Conservation (phyloP, 1,139 yeast genomes). For the Saccharomyces hybrid region DNA sequence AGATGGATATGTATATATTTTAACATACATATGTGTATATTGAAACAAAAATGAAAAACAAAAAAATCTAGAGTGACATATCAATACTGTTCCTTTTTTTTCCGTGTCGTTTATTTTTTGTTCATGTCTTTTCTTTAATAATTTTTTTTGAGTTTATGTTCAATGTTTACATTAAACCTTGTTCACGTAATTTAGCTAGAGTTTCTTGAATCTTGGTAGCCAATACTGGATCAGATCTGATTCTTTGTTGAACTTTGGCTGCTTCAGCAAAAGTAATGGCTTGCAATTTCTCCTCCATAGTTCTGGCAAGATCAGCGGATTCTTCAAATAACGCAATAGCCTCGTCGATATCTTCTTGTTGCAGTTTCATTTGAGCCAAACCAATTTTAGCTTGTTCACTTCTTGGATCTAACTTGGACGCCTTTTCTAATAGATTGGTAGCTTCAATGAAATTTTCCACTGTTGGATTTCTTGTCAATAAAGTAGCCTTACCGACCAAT, state of each 20-base stretch:
- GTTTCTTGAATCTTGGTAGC: constrained; percentile 40
- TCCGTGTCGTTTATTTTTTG: not conserved
- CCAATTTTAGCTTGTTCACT: constrained; percentile 85
- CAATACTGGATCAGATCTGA: constrained; percentile 59
- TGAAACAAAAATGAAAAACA: not conserved
- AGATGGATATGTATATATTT: not conserved
- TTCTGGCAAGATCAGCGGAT: constrained; percentile 75
- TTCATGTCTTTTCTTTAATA: not conserved
- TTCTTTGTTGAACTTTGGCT: constrained; percentile 68
- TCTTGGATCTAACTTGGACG: constrained; percentile 76
- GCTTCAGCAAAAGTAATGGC: constrained; percentile 93
- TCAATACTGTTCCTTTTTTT: not conserved
- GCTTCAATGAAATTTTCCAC: constrained; percentile 51
- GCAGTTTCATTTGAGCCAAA: constrained; percentile 84
- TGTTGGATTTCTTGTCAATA: constrained; percentile 55
- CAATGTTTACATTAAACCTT: constrained; percentile 5
- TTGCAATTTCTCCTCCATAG: constrained; percentile 80
- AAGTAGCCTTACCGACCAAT: constrained; percentile 79
- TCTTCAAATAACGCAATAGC: constrained; percentile 78
- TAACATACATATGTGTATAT: not conserved
- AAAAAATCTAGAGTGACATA: not conserved
- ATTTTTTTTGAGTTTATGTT: not conserved
- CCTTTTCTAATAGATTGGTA: constrained; percentile 60
- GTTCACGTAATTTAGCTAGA: constrained; percentile 30
- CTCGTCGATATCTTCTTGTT: constrained; percentile 72